These are phyloP conservation scores for Globisporangium megalacanthum DNA, from an alignment of 352 stramenopile species.

Conservation along the genomic window DNA sequence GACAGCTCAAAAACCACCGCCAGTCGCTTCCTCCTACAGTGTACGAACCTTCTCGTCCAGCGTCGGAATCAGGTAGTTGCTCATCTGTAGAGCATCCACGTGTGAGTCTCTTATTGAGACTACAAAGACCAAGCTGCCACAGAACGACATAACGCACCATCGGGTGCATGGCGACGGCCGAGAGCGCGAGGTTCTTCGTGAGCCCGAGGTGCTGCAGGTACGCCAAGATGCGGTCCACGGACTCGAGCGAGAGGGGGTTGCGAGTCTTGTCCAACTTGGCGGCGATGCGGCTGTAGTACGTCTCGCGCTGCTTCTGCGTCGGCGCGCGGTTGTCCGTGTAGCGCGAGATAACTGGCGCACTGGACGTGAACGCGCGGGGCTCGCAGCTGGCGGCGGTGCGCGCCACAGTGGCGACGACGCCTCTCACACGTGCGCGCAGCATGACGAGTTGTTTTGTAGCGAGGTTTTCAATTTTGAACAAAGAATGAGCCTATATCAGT, in stretches of 20 bases:
- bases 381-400: neutral
- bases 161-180: constrained; percentile 26
- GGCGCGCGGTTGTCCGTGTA: neutral
- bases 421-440: neutral
- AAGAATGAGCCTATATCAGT: no score
- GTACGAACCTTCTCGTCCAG: constrained; percentile 40
- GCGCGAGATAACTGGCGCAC: neutral
- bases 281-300: constrained; percentile 32
- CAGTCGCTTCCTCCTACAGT: neutral
- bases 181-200: constrained; percentile 24
- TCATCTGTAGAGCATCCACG: constrained; percentile 14
- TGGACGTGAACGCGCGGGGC: neutral
- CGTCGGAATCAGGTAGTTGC: constrained; percentile 19
- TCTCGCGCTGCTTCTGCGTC: constrained; percentile 13
- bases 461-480: no score
- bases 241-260: constrained; percentile 16
- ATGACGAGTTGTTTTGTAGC: no score
- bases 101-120: no score
- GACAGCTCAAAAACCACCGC: neutral
- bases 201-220: constrained; percentile 29
- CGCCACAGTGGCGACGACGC: neutral
- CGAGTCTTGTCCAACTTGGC: constrained; percentile 23
- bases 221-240: constrained; percentile 20
- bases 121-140: no score
- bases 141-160: constrained; percentile 14